Base-by-base conservation (phyloP, 129 eudicot genomes). In the Helianthus annuus region DNA sequence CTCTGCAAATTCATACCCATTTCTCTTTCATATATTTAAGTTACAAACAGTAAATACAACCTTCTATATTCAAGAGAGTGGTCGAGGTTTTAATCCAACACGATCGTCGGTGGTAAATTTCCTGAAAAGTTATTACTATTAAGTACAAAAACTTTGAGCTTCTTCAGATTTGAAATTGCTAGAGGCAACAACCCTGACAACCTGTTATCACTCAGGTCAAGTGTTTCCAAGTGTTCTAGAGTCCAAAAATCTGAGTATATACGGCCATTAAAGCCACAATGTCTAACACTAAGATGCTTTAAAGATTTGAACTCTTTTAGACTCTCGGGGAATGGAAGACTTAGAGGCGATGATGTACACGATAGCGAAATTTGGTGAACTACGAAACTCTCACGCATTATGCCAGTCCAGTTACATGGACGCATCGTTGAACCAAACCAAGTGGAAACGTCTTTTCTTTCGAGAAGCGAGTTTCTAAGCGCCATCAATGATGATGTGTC, bases 341-440 rank as follows among this genome's bases (percentile, higher is more conserved):
- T 64, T 13, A 83, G 76, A 34, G 91, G 89, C 42, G 83, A 78
- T 6, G 70, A 42, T 34, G 77, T 49, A 76, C 89, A 87, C 7
- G 89, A 51, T 46, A 90, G 63, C 44, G 86, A 83, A 6, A 92
- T 76, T 5, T 73, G 80, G 63, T 51, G 70, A 14, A 89, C 92
- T n/a, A 45, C 58, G 10, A 72, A 68, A 39, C 80, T 82, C 24
- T 85, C 81, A 53, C 96, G 89, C 61, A 48, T 79, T 64, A 92
- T 76, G 62, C 98, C 96, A 19, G 87, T 81, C 98, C 96, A 92
- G 57, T 83, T 87, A 84, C 96, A 92, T 52, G 96, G 96, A 60
- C 87, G 78, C 58, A 58, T 80, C 24, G 61, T 63, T 44, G 87
- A 55, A 78, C 73, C 77, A 71, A 87, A 83, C 98, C 98, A 92